These are phyloP conservation scores for Nemania sp. DNA, from an alignment of 2,329 filamentous ascomycete species.

Conservation along the genomic window DNA sequence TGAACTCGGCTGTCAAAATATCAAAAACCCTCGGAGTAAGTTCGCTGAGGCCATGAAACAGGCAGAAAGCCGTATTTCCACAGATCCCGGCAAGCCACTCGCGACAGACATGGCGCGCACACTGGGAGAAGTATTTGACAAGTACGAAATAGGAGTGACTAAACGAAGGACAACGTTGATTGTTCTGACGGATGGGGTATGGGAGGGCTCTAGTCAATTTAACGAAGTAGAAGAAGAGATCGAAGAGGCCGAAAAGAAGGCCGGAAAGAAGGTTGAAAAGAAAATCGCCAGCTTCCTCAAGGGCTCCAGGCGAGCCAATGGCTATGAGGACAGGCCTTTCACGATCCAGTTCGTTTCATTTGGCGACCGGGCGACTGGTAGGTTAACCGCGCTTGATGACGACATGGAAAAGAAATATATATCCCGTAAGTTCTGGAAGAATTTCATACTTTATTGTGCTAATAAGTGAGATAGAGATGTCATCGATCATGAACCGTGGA, in stretches of 20 bases:
- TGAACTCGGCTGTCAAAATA: slow-evolving; percentile 1
- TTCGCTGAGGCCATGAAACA: slow-evolving; percentile 3
- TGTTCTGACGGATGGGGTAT: slow-evolving; percentile 9
- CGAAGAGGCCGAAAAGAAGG: too few species aligned
- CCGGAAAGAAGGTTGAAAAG: too few species aligned
- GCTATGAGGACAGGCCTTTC: slow-evolving; percentile 3
- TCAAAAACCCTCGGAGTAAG: slow-evolving; percentile 3
- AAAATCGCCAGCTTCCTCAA: slow-evolving; percentile 4
- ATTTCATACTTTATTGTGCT: not conserved
- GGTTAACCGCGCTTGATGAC: slow-evolving; percentile 1
- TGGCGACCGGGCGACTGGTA: not conserved
- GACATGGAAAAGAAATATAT: slow-evolving; percentile 8
- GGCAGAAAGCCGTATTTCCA: not conserved
- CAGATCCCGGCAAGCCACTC: not conserved
- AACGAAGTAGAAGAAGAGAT: slow-evolving; percentile 1
- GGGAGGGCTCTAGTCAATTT: not conserved
- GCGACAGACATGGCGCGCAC: slow-evolving; percentile 11
- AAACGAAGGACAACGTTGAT: slow-evolving; percentile 1
- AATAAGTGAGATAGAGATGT: slow-evolving; percentile 5
- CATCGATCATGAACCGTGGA: slow-evolving; percentile 9
- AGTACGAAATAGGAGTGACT: not conserved
- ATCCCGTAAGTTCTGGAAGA: slow-evolving; percentile 1
- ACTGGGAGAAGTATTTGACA: slow-evolving; percentile 2
- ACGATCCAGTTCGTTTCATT: slow-evolving; percentile 15
- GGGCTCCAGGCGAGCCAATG: not conserved